Evolutionary conservation across 768 basidiomycete species (phyloP).

Genomic region (Sistotremastrum suecicum): DNA sequence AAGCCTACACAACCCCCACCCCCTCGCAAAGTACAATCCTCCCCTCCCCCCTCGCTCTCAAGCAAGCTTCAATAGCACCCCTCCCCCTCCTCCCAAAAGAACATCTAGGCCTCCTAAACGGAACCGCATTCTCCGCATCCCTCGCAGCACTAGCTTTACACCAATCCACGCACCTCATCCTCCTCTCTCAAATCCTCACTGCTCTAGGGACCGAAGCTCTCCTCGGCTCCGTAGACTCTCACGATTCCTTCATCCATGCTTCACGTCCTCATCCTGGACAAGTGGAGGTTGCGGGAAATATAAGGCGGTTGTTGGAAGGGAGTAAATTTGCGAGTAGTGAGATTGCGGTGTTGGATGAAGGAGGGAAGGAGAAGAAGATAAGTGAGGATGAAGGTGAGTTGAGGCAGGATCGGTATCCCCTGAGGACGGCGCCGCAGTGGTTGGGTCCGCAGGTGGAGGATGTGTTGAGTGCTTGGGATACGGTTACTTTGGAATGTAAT

Average conservation of each 20-base stretch:
- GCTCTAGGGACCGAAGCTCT: conserved; percentile 80
- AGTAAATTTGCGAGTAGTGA: conserved; percentile 49
- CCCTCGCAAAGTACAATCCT: conserved; percentile 33
- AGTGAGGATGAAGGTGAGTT: conserved; percentile 59
- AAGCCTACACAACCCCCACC: conserved; percentile 44
- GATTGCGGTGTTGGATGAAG: conserved; percentile 23
- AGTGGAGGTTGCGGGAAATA: conserved; percentile 58
- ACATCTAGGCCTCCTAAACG: conserved; percentile 71
- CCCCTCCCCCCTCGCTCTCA: conserved; percentile 43
- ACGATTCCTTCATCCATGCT: conserved; percentile 66
- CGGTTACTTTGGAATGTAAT: conserved; percentile 65
- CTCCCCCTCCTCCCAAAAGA: conserved; percentile 62
- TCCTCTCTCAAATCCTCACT: conserved; percentile 60
- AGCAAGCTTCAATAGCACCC: conserved; percentile 44
- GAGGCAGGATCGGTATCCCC: conserved; percentile 57
- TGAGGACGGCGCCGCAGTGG: conserved; percentile 72
- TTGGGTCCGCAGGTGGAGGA: conserved; percentile 80
- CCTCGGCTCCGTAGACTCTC: conserved; percentile 54
- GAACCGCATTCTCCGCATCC: conserved; percentile 73
- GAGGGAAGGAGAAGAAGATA: conserved; percentile 46
- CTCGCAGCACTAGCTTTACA: conserved; percentile 62
- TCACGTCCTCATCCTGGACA: conserved; percentile 80
- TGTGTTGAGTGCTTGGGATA: conserved; percentile 46
- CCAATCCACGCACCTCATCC: conserved; percentile 52
- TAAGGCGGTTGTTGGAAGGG: conserved; percentile 54